Base-by-base conservation (phyloP, 352 stramenopile species). In the Globisporangium uncinulatum region DNA sequence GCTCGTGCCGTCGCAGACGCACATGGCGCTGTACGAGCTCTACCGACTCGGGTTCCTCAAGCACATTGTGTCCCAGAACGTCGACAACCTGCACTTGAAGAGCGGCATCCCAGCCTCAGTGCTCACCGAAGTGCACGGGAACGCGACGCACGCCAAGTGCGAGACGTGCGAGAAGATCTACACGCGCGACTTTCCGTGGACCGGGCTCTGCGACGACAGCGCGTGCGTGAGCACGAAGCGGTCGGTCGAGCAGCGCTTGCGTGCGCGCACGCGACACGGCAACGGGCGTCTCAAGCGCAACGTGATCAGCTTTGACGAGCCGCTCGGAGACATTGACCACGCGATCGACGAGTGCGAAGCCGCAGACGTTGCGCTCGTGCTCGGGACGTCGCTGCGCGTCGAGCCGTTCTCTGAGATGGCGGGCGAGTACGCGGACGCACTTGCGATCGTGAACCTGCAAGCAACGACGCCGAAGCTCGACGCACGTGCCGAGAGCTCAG, bases 141-240 rank as follows among this genome's bases (percentile, higher is more conserved):
- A 94, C 63, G 81, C 81, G 21, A 94, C 79, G 24, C 79, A 89
- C 20, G 83, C 79, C 34, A 88, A 87, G 44, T 94, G 83, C 54
- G 81, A 94, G 62, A 94, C 81, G 32, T 94, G 83, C 53, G 83
- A 92, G 72, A 91, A 90, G 66, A 74, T 92, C 53, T 94, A 94
- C 63, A 78, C 71, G 51, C 56, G 59, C 6, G 68, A 86, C 51
- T 93, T 93, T 51, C 83, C 83, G 0, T 74, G 71, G 64, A 86
- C 73, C 0, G 83, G 83, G 6, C 65, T 93, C 31, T 93, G 83
- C 68, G 68, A 86, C 54, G 76, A 87, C 49, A 49, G 60, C 0
- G 61, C 69, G 44, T 93, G 83, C 61, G 65, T 78, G 39, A 89
- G 80, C 59, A 87, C 75, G 9, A 89, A 87, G 65, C 63, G 81